Evolutionary conservation across 2,329 filamentous ascomycete species (phyloP), one percentile per base, ranked within the genome.

Genomic region (Cladophialophora carrionii): DNA sequence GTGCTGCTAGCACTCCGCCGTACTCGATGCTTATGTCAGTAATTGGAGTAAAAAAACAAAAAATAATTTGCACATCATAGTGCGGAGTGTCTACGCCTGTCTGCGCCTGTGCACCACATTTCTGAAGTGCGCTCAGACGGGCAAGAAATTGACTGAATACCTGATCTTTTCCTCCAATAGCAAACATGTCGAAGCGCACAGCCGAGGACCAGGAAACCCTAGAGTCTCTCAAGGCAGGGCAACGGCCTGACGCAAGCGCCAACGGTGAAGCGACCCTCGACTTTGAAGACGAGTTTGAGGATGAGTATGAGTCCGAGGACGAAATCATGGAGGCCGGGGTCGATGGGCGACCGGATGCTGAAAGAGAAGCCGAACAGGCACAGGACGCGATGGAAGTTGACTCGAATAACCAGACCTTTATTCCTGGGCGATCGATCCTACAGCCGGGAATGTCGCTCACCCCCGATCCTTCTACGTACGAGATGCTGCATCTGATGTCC

Each of bases 241-340:
- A 86, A 67, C 81, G 86, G 34, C 86, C 86, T 66, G 78, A 85
- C 69, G 75, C 76, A 57, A 77, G 80, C 61, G 76, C 76, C 69
- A 79, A 78, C 75, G 77, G 82, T 70, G 79, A 83, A 68, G 84
- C 87, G 62, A 82, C 79, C 66, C 83, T 73, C 31, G 71, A 73
- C 34, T 84, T 90, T 59, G 87, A 90, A 72, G 84, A 86, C 71
- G 90, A 98, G 71, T 98, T 96, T 69, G 95, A 96, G 75, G 95
- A 97, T 67, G 94, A 98, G 75, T 97, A 94, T 72, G 93, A 97
- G 82, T 96, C 88, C 72, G 88, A 90, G 73, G 93, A 97, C 76
- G 93, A 98, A 78, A 91, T 98, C 59, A 80, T 97, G 66, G 94
- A 98, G 80, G 94, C 95, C 4, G 94, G 94, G 67, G 92, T 97